Base-by-base conservation (phyloP, 2,329 filamentous ascomycete genomes). In the Didymella glomerata region DNA sequence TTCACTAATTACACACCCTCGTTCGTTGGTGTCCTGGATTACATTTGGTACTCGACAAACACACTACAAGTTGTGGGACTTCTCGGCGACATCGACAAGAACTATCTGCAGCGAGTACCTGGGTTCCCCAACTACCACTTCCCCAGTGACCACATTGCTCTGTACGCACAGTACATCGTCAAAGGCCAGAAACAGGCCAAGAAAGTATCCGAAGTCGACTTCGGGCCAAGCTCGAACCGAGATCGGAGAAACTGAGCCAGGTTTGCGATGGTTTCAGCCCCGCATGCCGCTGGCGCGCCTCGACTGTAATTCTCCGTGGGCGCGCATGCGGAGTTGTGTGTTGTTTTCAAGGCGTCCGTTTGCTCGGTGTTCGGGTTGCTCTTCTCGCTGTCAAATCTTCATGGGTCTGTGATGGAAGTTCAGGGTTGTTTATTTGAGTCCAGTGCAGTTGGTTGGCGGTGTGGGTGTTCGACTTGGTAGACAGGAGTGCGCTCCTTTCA, bases 1-100 rank as follows among this genome's bases (percentile, higher is more conserved):
- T 99, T 97, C 77, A 99, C 95, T 46, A 99, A 99, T 79, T 99
- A 98, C 79, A 96, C 93, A 14, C 93, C 95, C 1, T 88, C 88
- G n/a, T 99, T 97, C 79, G 86, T 87, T 50, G 93, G 93, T 62
- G 91, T 96, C 57, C 90, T 99, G 67, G 95, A 99, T 76, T 97
- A 98, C 78, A 92, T 99, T 71, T 98, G 93, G 93, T 99, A 96
- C 79, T 93, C 93, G 56, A 94, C 92, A 57, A 97, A 95, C 77
- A 88, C 90, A 22, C 83, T 97, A 44, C 91, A 95, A 73, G 90
- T 96, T 24, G 89, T 92, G 18, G 90, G 90, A 52, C 79, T 97
- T 52, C 87, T 97, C 4, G 93, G 93, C 28, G 90, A 94, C 42
- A 91, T 96, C 2, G 93, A 97, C 75, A 86, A 88, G 64, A 86